These are phyloP conservation scores for Houttuynia cordata DNA, from an alignment of 164 flowering plant species.

Conservation along the genomic window DNA sequence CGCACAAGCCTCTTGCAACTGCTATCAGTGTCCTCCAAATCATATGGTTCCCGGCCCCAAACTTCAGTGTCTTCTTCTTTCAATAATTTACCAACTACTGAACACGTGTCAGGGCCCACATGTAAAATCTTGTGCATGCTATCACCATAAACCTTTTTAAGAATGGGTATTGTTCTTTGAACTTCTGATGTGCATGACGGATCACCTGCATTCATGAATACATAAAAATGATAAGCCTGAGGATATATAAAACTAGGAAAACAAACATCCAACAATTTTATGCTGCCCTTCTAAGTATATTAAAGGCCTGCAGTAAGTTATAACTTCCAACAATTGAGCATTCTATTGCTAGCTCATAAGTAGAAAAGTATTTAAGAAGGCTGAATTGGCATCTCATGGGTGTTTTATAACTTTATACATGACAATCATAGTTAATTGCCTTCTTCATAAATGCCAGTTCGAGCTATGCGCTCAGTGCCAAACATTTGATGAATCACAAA, in stretches of 20 bases:
- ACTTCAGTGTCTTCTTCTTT: constrained; percentile 85
- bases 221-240: not conserved
- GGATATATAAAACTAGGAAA: not conserved
- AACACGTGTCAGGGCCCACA: constrained; percentile 90
- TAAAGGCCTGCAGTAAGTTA: not conserved
- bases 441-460: not conserved
- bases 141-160: constrained; percentile 75
- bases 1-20: constrained; percentile 62
- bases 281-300: not conserved
- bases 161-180: constrained; percentile 55
- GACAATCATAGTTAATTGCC: not conserved
- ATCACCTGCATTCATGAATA: constrained; percentile 38
- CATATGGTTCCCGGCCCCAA: constrained; percentile 95
- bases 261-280: not conserved
- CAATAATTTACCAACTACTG: constrained; percentile 59
- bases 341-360: too few relatives aligned
- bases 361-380: not conserved
- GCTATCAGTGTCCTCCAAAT: constrained; percentile 66
- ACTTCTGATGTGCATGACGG: constrained; percentile 62
- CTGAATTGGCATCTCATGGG: not conserved
- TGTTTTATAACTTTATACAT: too few relatives aligned
- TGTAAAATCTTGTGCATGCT: constrained; percentile 83
- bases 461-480: not conserved
- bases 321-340: too few relatives aligned
- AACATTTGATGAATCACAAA: too few relatives aligned